Base-by-base conservation (phyloP, 495 filamentous ascomycete species). In the Lasiosphaeris hirsuta region DNA sequence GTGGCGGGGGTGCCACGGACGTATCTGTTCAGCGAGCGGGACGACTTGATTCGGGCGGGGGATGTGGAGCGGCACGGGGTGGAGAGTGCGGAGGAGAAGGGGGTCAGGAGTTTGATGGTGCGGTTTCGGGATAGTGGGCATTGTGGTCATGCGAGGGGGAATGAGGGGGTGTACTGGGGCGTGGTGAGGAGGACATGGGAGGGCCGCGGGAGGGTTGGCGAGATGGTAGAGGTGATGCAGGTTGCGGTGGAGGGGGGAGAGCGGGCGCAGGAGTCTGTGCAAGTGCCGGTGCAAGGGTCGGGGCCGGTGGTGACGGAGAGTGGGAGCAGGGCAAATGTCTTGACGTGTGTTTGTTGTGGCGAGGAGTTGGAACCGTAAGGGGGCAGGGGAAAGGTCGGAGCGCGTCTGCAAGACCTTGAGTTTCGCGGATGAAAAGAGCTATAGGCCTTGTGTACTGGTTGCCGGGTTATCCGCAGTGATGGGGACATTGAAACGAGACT, bases 11-110 rank as follows among this genome's bases (percentile, higher is more conserved):
- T 58, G 36, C 58, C 47, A 50, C 17, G 59, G 43, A 59, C 61
- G 36, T 75, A 74, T 65, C 18, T 78, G 17, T 76, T 71, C 49
- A 70, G 71, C 35, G 55, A 68, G 49, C 58, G 23, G 45, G 69
- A 78, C 45, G 63, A 68, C 35, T 46, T 73, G 45, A 69, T 75
- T 11, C 45, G 50, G 11, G 70, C 64, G 66, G 10, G 51, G 45
- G 72, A 72, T 45, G 64, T 75, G 3, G 63, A 72, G 57, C 51
- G 58, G 40, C 72, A 75, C 58, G 64, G 55, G 19, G 38, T 40
- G 10, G 57, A 64, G 34, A 56, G 49, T 7, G 53, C 52, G 3
- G 30, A 41, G 35, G n/a, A 38, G 34, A 2, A 35, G 15, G 65
- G 63, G 15, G 59, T 57, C 14, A 48, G 39, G 51, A 64, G 61